Evolutionary conservation across 148 eudicot genomes (phyloP).

Genomic region (Camellia sinensis): DNA sequence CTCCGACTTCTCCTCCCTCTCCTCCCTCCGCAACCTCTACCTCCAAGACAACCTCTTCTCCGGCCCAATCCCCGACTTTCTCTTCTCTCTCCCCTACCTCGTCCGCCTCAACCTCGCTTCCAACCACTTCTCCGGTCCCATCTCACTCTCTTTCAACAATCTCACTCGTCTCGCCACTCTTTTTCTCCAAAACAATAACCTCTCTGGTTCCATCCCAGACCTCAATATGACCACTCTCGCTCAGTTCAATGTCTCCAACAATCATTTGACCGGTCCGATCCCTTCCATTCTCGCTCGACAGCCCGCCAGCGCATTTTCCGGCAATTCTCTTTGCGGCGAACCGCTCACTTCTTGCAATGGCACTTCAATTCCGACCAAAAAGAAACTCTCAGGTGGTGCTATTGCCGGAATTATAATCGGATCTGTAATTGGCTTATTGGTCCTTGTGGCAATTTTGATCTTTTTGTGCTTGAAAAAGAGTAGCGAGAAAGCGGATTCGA

Average conservation of each 20-base stretch:
- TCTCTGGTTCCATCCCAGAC: slow-evolving; percentile 59
- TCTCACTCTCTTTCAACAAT: slow-evolving; percentile 42
- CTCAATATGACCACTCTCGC: slow-evolving; percentile 34
- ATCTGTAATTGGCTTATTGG: slow-evolving; percentile 41
- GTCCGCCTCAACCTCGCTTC: slow-evolving; percentile 48
- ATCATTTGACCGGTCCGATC: slow-evolving; percentile 49
- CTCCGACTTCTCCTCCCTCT: slow-evolving; percentile 32
- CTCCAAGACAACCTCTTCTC: slow-evolving; percentile 54
- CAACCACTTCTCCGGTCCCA: slow-evolving; percentile 60
- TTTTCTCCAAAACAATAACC: slow-evolving; percentile 43
- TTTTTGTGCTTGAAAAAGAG: slow-evolving; percentile 39
- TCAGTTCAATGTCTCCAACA: slow-evolving; percentile 58
- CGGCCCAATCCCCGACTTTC: slow-evolving; percentile 46
- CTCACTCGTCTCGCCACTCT: slow-evolving; percentile 50
- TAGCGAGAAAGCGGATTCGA: slow-evolving; percentile 9
- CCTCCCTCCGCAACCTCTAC: slow-evolving; percentile 48
- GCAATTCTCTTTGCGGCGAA: slow-evolving; percentile 53
- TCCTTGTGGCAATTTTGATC: slow-evolving; percentile 38
- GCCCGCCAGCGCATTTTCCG: slow-evolving; percentile 45
- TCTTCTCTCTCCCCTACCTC: slow-evolving; percentile 36
- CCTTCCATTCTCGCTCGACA: slow-evolving; percentile 36
- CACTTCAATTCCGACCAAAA: slow-evolving; percentile 17
- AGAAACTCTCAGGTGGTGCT: slow-evolving; percentile 66
- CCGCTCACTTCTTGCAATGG: slow-evolving; percentile 46
- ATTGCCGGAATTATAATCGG: slow-evolving; percentile 78